Evolutionary conservation across 2,329 filamentous ascomycete genomes (phyloP).

Genomic region (Fusarium sp.): DNA sequence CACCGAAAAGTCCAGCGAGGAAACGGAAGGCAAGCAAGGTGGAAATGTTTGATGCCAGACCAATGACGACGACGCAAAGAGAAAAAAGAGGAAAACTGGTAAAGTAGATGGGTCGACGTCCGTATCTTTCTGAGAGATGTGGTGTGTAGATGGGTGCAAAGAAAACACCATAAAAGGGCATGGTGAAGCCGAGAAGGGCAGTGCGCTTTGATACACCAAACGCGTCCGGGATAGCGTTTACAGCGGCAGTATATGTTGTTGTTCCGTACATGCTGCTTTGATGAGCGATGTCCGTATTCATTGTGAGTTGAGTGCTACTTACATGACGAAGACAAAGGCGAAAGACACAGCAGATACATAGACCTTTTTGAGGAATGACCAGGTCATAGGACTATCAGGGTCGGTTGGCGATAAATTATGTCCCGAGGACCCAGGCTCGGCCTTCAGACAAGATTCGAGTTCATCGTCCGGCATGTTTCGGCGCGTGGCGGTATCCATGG

Average conservation of each 20-base stretch:
- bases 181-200: conserved; percentile 16
- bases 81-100: conserved; percentile 9
- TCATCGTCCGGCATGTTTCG: not conserved
- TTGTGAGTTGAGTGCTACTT: not conserved
- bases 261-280: conserved; percentile 13
- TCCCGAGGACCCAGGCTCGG: not conserved
- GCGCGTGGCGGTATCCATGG: not conserved
- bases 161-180: conserved; percentile 12
- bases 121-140: conserved; percentile 14
- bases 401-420: conserved; percentile 5
- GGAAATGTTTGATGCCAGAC: conserved; percentile 13
- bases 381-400: conserved; percentile 13
- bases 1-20: conserved; percentile 12
- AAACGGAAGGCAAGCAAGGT: conserved; percentile 15
- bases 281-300: not conserved
- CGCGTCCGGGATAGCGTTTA: conserved; percentile 8
- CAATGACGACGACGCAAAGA: conserved; percentile 20
- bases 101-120: conserved; percentile 13
- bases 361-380: conserved; percentile 6
- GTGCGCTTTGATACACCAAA: conserved; percentile 8
- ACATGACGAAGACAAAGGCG: conserved; percentile 11
- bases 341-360: conserved; percentile 11
- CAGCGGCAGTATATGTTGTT: conserved; percentile 12
- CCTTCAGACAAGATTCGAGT: not conserved
- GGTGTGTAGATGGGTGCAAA: conserved; percentile 18